These are phyloP conservation scores for Oryza officinalis DNA, from an alignment of 176 grass and related monocot genomes.

Conservation along the genomic window DNA sequence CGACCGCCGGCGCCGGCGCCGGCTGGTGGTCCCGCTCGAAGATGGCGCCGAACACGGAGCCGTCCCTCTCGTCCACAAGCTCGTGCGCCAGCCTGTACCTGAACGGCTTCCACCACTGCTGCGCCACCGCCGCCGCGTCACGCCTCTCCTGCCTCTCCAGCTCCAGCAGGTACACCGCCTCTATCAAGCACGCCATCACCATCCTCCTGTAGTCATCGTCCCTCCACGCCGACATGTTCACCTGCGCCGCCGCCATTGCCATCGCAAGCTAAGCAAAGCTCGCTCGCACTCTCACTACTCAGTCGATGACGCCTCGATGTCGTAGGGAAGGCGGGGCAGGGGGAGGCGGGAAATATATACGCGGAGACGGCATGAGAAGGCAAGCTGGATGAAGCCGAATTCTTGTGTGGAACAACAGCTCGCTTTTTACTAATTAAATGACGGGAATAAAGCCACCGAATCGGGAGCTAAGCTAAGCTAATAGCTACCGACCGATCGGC, in stretches of 20 bases:
- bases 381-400: slow-evolving; percentile 22
- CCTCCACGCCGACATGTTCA: slow-evolving; percentile 23
- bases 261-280: slow-evolving; percentile 14
- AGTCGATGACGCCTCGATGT: not conserved
- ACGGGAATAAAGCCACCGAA: slow-evolving; percentile 44
- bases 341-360: slow-evolving; percentile 42
- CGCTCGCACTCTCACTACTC: not conserved
- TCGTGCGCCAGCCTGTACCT: slow-evolving; percentile 71
- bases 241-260: slow-evolving; percentile 39
- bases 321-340: slow-evolving; percentile 28
- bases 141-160: slow-evolving; percentile 75
- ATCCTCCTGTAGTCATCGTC: slow-evolving; percentile 81
- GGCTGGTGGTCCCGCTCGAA: slow-evolving; percentile 69
- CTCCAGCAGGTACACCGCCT: slow-evolving; percentile 91
- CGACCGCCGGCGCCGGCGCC: not conserved
- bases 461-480: not conserved
- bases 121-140: slow-evolving; percentile 58
- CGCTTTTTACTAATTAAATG: slow-evolving; percentile 15
- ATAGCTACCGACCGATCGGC: not conserved
- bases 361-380: not conserved
- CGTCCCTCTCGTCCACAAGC: slow-evolving; percentile 78
- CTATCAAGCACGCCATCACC: slow-evolving; percentile 86
- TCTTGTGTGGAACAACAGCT: slow-evolving; percentile 26
- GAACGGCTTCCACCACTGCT: slow-evolving; percentile 97
- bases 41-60: slow-evolving; percentile 84